Evolutionary conservation across 805 yeast species (phyloP), one percentile per base, ranked within the genome.

Genomic region (Starmerella scarabaei): DNA sequence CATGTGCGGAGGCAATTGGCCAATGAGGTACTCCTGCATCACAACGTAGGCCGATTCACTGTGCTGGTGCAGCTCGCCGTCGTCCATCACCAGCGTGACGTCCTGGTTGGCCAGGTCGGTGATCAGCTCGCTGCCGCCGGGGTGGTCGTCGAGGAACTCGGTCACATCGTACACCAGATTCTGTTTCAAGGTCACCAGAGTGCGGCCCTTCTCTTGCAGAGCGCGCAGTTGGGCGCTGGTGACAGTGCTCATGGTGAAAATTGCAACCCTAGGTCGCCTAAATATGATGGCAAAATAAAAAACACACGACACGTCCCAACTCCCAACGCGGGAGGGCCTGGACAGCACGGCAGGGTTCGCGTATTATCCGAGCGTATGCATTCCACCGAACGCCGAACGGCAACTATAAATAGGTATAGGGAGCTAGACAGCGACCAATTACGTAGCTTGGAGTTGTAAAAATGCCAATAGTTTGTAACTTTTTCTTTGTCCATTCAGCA

Each of bases 151-250:
- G 24, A 79, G 52, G 48, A 80, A 80, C 4, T 59, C 66, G 1
- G 93, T 79, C 36, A 88, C 88, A 55, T 88, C 77, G 58, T 86
- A 88, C 29, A 88, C 75, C 52, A 81, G 83, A 55, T 94, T 69
- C 55, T 79, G 59, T 61, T 78, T 74, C 16, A 86, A 63, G 2
- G 93, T 73, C 40, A 86, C 93, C 47, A 88, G 76, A 45, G 78
- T 77, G 12, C 55, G 53, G 21, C 52, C 53, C 31, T 48, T 43
- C 31, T 42, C 42, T 7, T 39, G 36, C 17, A 51, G 48, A 17
- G 38, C 40, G 15, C 32, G 33, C 14, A 50, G 35, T 34, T 41
- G 37, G 36, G 43, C 37, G 12, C 29, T 26, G 3, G 46, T 28
- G 6, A 47, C 30, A 16, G 34, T 37, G 15, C 41, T 30, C 44